Conservation (phyloP, 148 eudicot genomes). For the Rhododendron griersonianum region DNA sequence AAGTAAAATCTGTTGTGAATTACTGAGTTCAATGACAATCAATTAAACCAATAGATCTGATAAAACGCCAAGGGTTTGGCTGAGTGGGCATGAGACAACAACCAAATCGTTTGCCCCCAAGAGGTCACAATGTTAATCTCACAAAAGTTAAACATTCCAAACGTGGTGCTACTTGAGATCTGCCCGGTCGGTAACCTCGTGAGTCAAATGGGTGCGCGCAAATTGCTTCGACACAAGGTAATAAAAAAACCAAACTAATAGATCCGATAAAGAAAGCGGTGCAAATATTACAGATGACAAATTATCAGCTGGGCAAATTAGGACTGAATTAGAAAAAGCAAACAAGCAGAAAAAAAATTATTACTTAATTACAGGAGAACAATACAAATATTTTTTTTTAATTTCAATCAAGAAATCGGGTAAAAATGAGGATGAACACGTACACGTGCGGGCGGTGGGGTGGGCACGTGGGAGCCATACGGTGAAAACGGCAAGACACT, state of each 20-base stretch:
- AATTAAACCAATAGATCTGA: background rate
- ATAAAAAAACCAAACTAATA: background rate
- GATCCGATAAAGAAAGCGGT: background rate
- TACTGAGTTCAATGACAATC: background rate
- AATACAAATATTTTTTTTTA: background rate
- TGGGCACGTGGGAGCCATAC: constrained; percentile 21
- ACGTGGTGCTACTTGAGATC: too few relatives aligned
- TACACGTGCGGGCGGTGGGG: constrained; percentile 32
- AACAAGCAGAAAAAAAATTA: background rate
- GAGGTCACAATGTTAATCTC: too few relatives aligned
- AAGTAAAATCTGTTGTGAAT: background rate
- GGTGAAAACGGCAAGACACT: constrained; percentile 7
- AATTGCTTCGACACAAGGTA: background rate
- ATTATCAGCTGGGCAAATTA: background rate
- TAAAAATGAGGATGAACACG: constrained; percentile 31
- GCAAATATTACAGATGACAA: background rate
- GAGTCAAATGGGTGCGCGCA: background rate
- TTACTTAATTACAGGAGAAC: background rate
- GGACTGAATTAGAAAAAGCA: background rate
- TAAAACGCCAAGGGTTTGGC: too few relatives aligned
- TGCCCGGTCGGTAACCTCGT: too few relatives aligned
- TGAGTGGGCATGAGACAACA: too few relatives aligned
- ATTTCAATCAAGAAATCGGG: background rate
- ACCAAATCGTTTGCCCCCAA: too few relatives aligned
- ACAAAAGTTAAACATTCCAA: too few relatives aligned